Percentiles rank a stretch among this genome's conserved stretches.
Conservation (phyloP, 768 basidiomycete genomes). For the Podaxis sp. region DNA sequence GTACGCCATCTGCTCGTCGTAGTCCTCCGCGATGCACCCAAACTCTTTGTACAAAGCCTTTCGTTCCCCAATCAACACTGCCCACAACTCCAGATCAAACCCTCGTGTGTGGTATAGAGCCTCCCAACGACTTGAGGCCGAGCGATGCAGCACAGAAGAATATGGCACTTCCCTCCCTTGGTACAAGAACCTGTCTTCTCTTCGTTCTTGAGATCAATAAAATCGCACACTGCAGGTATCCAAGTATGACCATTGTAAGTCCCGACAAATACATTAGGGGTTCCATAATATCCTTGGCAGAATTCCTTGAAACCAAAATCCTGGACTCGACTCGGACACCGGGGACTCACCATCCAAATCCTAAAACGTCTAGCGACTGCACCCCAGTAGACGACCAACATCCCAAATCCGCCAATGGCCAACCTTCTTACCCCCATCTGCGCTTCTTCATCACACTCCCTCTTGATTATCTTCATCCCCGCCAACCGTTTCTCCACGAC, state of each 20-base stretch:
- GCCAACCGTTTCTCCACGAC: too few relatives aligned
- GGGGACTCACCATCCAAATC: too few relatives aligned
- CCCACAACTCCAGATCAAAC: constrained; percentile 63
- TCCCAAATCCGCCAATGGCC: too few relatives aligned
- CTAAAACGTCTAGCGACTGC: too few relatives aligned
- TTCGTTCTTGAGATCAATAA: not conserved
- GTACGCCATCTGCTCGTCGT: constrained; percentile 34
- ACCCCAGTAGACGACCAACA: too few relatives aligned
- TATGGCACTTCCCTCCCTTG: constrained; percentile 67
- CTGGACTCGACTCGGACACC: too few relatives aligned
- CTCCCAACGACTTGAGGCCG: constrained; percentile 56
- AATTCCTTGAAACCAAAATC: too few relatives aligned
- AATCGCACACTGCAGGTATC: constrained; percentile 61
- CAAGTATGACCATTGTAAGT: constrained; percentile 56
- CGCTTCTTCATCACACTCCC: too few relatives aligned
- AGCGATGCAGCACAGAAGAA: constrained; percentile 57
- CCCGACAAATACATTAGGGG: constrained; percentile 69
- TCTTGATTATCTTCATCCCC: too few relatives aligned
- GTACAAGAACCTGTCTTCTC: constrained; percentile 48
- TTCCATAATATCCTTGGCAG: constrained; percentile 43
- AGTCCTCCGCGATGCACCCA: constrained; percentile 58
- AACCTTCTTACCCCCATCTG: too few relatives aligned
- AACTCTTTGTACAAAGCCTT: constrained; percentile 54
- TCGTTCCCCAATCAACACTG: constrained; percentile 50
- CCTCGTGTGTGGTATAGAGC: constrained; percentile 56